Evolutionary conservation across 192 early-diverging fungal species (phyloP).

Genomic region (Coemansia asiatica): DNA sequence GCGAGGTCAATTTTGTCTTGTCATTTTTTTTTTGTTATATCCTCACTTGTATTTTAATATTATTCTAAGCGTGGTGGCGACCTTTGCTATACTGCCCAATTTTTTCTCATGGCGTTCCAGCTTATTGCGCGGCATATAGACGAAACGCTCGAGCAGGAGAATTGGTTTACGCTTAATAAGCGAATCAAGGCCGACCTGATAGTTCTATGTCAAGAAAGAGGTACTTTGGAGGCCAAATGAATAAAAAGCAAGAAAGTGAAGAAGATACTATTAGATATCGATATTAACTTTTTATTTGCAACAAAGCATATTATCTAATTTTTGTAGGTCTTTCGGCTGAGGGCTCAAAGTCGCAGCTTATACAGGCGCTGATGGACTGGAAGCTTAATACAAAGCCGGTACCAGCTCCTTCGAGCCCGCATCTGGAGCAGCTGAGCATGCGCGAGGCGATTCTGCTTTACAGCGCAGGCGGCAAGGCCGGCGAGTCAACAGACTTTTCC

Average conservation of each 20-base stretch:
- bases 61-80: not conserved
- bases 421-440: conserved; percentile 57
- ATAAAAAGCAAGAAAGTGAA: not conserved
- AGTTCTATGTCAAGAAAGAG: conserved; percentile 69
- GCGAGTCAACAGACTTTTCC: conserved; percentile 57
- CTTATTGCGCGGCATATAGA: conserved; percentile 61
- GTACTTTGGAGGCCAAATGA: conserved; percentile 38
- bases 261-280: no score
- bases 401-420: conserved; percentile 67
- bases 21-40: not conserved
- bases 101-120: conserved; percentile 52
- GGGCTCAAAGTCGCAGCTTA: conserved; percentile 63
- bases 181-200: conserved; percentile 71
- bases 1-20: not conserved
- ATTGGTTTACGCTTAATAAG: conserved; percentile 59
- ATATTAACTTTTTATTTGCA: no score
- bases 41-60: conserved; percentile 11
- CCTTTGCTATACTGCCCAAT: conserved; percentile 2
- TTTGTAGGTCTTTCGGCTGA: conserved; percentile 65
- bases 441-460: conserved; percentile 50
- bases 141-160: conserved; percentile 60
- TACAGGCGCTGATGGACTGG: conserved; percentile 63
- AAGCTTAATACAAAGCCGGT: conserved; percentile 67
- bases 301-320: no score
- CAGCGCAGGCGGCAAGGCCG: conserved; percentile 35